These are phyloP conservation scores for Phaseolus coccineus DNA, from an alignment of 331 rosid species.

Conservation along the genomic window DNA sequence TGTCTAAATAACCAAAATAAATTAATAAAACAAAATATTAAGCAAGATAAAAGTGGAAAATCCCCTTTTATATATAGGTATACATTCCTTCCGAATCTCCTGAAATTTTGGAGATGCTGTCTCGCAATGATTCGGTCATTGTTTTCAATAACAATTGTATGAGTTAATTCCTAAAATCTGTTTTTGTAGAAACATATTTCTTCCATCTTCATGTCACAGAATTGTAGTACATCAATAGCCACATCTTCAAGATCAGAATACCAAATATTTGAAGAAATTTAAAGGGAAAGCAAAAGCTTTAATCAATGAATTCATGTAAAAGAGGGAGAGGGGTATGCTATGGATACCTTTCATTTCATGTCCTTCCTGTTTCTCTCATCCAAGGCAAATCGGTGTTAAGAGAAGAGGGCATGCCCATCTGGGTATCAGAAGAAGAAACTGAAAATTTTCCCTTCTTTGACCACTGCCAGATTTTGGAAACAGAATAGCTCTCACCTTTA, in stretches of 20 bases:
- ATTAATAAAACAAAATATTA: no score
- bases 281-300: conserved; percentile 39
- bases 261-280: conserved; percentile 37
- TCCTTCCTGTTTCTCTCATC: conserved; percentile 63
- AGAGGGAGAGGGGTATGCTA: neutral
- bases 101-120: neutral
- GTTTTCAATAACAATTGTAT: neutral
- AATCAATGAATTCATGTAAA: conserved; percentile 37
- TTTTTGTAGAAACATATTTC: conserved; percentile 22
- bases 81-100: neutral
- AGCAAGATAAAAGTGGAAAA: no score
- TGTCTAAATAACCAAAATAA: no score
- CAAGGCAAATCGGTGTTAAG: conserved; percentile 72
- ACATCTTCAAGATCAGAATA: conserved; percentile 52
- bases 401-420: conserved; percentile 66
- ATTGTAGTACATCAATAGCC: conserved; percentile 48
- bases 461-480: conserved; percentile 93
- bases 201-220: conserved; percentile 28
- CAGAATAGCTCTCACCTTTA: conserved; percentile 86
- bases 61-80: no score
- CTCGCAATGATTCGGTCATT: neutral
- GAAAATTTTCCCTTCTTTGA: conserved; percentile 77
- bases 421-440: conserved; percentile 58
- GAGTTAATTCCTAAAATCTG: neutral
- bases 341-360: conserved; percentile 60